Evolutionary conservation across 768 basidiomycete species (phyloP), one percentile per base, ranked within the genome.

Genomic region (Leccinum longicurvipes): DNA sequence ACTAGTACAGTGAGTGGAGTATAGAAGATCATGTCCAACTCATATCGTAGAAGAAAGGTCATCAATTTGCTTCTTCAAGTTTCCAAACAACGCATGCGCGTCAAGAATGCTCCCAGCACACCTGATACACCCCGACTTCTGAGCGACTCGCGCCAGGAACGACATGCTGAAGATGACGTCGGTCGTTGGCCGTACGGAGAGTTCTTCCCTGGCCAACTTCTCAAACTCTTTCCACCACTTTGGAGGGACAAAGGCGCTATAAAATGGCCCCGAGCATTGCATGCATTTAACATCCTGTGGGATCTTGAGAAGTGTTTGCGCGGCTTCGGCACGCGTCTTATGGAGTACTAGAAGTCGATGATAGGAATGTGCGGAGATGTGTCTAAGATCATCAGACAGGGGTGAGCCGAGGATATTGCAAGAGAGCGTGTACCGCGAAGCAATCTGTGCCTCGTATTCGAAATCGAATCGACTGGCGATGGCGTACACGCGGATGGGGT

Each of bases 191-290:
- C 84, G 74, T 47, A 66, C 63, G 23, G 71, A 69, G 54, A 90
- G 70, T 64, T 89, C 88, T 64, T 79, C 78, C 62, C 64, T 79
- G 36, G 86, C 87, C 54, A 73, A 64, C 65, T 65, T 77, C 66
- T 81, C 78, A 61, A 82, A 91, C 57, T 81, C 80, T 21, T 66
- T 65, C 87, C 87, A 90, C 88, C 87, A 89, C 67, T 78, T 79
- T 21, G 89, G 88, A 6, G 77, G 75, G 6, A 74, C 73, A 55
- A 81, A 73, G 48, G 76, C 71, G 2, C 76, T 70, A 68, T 73
- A 74, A 54, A 66, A 69, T 14, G 71, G 64, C 67, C 82, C 82
- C 41, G 85, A 88, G 62, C 86, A 90, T 57, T 85, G 81, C 73
- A 83, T 79, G 69, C 89, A 89, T 67, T 82, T 82, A 60, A 86